Conservation (phyloP, 345 rosid genomes). For the Eucalyptus tenuipes region DNA sequence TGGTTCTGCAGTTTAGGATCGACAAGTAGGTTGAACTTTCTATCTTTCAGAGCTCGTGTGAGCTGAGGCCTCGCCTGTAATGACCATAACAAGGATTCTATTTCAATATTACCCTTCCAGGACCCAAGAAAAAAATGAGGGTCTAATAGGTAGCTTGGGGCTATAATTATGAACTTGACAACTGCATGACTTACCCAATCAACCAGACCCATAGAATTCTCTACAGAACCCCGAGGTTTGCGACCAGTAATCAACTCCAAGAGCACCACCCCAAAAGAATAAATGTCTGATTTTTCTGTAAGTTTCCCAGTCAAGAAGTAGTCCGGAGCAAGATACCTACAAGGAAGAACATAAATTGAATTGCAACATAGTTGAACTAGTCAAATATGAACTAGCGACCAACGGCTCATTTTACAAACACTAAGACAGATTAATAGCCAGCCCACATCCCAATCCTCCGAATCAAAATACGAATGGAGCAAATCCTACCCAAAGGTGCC, state of each 20-base stretch:
- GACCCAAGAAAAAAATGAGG: too few species aligned
- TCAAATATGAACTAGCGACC: too few species aligned
- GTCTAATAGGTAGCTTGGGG: too few species aligned
- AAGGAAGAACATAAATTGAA: neutral
- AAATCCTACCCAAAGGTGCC: too few species aligned
- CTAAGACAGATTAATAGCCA: too few species aligned
- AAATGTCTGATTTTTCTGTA: slow-evolving; percentile 70
- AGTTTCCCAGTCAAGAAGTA: slow-evolving; percentile 77
- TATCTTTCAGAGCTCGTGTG: slow-evolving; percentile 43
- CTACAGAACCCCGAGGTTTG: slow-evolving; percentile 28
- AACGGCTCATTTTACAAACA: too few species aligned
- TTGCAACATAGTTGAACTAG: too few species aligned
- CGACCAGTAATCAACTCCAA: slow-evolving; percentile 88
- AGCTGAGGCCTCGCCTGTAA: slow-evolving; percentile 76
- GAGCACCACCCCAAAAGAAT: slow-evolving; percentile 83
- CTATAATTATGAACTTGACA: neutral
- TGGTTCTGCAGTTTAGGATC: slow-evolving; percentile 47
- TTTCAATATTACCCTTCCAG: too few species aligned
- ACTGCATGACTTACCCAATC: slow-evolving; percentile 61
- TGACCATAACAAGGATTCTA: too few species aligned
- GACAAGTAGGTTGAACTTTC: neutral
- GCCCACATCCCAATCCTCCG: too few species aligned
- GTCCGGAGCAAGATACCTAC: slow-evolving; percentile 84
- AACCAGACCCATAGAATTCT: slow-evolving; percentile 30
- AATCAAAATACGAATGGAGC: too few species aligned